Evolutionary conservation across 805 yeast species (phyloP), one percentile per base, ranked within the genome.

Genomic region (Starmerella cellae): DNA sequence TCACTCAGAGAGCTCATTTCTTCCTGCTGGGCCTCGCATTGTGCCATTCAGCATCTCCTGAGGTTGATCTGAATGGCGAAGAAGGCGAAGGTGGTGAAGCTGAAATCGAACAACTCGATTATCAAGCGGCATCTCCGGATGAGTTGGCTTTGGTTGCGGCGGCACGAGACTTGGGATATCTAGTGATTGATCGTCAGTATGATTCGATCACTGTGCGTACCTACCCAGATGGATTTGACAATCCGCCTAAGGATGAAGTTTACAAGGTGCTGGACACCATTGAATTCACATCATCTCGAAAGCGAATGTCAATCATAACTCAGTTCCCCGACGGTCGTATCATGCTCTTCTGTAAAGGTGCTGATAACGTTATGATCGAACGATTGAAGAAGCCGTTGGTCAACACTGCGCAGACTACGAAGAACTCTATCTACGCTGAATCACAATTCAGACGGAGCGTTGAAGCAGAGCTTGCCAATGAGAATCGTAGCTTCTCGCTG

Each of bases 61-160:
- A 79, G 49, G 69, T 63, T 33, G 64, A 60, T 20, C 34, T 52
- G 35, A 45, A 39, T 21, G 42, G 40, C 13, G 52, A 44, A 28
- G 52, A 54, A 2, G 53, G 50, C 19, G 59, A 49, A 1, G 59
- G 48, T 1, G 56, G 54, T 4, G 56, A 55, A 20, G 53, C 44
- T 10, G 75, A 68, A 19, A 74, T 85, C 20, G 77, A 75, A 43
- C 65, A 68, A 19, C 73, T 87, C 9, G 77, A 74, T 39, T 91
- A 91, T 54, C 96, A 88, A 57, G 83, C 97, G 0, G 77, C 97
- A 0, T 87, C 96, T 0, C 99, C 98, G 0, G 99, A 91, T 62
- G 99, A 91, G 59, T 62, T 87, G 38, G 98, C 99, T 0, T 64
- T 91, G 24, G 88, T 91, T 2, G 75, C 79, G 36, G 98, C 97